phyloP scores from a whole-genome alignment of 2,329 filamentous ascomycete species.

The Sclerotinia sclerotiorum region DNA sequence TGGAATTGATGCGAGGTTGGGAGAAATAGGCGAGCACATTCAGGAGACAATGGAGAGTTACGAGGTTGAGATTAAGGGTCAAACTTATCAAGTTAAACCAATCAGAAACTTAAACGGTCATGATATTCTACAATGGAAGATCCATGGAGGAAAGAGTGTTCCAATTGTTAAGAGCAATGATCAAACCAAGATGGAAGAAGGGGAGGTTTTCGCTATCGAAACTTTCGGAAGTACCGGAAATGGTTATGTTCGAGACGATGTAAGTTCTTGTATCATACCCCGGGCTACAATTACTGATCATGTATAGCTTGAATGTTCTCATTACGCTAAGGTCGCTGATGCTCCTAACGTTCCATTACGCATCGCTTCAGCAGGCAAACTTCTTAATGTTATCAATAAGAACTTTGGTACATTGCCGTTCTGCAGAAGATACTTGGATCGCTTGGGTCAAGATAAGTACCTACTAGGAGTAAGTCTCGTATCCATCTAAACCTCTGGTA shows the following conservation, averaged over 20 bases:
- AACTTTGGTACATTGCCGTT: constrained; percentile 94
- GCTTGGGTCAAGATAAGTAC: constrained; percentile 93
- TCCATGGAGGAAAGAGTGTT: constrained; percentile 90
- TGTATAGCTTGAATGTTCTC: constrained; percentile 71
- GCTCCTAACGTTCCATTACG: constrained; percentile 74
- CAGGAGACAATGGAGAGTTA: constrained; percentile 64
- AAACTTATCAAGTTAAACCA: constrained; percentile 54
- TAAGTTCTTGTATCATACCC: constrained; percentile 44
- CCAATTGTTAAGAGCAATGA: constrained; percentile 89
- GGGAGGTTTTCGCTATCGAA: constrained; percentile 92
- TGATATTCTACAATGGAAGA: constrained; percentile 84
- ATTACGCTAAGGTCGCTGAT: constrained; percentile 77
- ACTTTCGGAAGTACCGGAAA: constrained; percentile 94
- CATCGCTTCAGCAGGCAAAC: constrained; percentile 77
- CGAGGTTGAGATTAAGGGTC: constrained; percentile 55
- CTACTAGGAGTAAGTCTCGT: constrained; percentile 69
- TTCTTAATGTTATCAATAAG: constrained; percentile 89
- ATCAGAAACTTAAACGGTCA: constrained; percentile 64
- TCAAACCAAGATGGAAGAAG: constrained; percentile 96
- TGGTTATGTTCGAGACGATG: constrained; percentile 82
- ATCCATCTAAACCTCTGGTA: not conserved
- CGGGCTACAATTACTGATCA: constrained; percentile 22
- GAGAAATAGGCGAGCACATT: constrained; percentile 59
- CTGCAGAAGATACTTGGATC: constrained; percentile 86
- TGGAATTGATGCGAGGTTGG: constrained; percentile 86